phyloP scores from a whole-genome alignment of 345 rosid species.

The Citrus sinensis region DVS_A1.0 CM039162.1:16824001-16824500 shows the following conservation, averaged over 20 bases:
- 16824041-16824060: not conserved
- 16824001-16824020: not conserved
- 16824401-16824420: not conserved
- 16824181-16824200: not conserved
- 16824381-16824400: not conserved
- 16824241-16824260: not conserved
- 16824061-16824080: not conserved
- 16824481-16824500: slow-evolving; percentile 1
- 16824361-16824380: not conserved
- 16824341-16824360: slow-evolving; percentile 1
- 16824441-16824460: not conserved
- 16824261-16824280: slow-evolving; percentile 4
- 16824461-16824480: slow-evolving; percentile 20
- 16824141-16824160: not conserved
- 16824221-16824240: not conserved
- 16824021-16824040: not conserved
- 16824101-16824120: too few relatives aligned
- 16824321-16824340: slow-evolving; percentile 1
- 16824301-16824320: not conserved
- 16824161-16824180: not conserved
- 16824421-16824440: not conserved
- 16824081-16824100: not conserved
- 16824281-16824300: slow-evolving; percentile 9
- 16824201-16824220: not conserved
- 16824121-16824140: too few relatives aligned